These are phyloP conservation scores for Earliella scabrosa DNA, from an alignment of 1,284 basidiomycete species.

Conservation along the genomic window DNA sequence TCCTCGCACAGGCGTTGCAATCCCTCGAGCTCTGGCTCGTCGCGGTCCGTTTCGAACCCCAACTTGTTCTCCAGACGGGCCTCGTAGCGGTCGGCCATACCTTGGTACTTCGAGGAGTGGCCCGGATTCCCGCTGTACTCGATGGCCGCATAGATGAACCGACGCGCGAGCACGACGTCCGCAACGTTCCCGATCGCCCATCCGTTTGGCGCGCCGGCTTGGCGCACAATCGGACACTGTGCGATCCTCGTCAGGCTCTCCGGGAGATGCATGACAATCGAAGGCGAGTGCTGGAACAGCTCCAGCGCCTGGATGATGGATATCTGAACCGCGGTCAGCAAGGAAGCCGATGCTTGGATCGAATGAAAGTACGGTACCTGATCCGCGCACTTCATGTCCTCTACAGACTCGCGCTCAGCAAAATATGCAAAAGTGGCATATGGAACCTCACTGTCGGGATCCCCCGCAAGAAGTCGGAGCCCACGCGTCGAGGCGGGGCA, in stretches of 20 bases:
- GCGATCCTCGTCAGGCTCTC: conserved; percentile 26
- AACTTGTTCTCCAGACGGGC: background rate
- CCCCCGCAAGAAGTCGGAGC: conserved; percentile 29
- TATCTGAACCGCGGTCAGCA: background rate
- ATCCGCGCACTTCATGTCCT: background rate
- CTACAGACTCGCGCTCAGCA: conserved; percentile 11
- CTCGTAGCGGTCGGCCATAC: background rate
- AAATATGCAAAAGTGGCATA: conserved; percentile 17
- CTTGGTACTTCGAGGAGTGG: background rate
- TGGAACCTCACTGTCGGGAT: conserved; percentile 17
- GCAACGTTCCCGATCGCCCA: conserved; percentile 32
- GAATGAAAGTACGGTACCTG: background rate
- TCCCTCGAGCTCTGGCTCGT: background rate
- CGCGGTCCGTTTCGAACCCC: background rate
- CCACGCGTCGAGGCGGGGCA: conserved; percentile 7
- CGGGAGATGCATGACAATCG: conserved; percentile 23
- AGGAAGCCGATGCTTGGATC: background rate
- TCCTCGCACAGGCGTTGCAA: conserved; percentile 7
- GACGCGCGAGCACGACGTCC: conserved; percentile 34
- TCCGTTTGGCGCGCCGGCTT: conserved; percentile 7
- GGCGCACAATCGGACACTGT: conserved; percentile 29
- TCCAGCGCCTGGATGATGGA: conserved; percentile 6
- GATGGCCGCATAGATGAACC: conserved; percentile 31
- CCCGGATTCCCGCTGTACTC: conserved; percentile 14
- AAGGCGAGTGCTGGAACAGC: conserved; percentile 7